Evolutionary conservation across 2,329 filamentous ascomycete genomes (phyloP), one percentile per base, ranked within the genome.

Genomic region (Aureobasidium namibiae): DNA sequence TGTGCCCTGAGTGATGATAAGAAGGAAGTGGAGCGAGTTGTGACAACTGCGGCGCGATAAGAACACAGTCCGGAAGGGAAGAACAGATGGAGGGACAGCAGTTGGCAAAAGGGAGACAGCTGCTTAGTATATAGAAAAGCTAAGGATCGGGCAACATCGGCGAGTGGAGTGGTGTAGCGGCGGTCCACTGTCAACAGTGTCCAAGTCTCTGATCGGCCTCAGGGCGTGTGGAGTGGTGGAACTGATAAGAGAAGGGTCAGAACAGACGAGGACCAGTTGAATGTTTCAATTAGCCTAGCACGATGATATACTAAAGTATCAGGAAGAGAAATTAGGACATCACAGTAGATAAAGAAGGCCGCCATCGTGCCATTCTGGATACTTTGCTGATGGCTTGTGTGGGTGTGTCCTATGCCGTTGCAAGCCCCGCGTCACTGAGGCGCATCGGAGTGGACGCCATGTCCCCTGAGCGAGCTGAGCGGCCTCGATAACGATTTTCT

Each of bases 341-440:
- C 38, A 45, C 52, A 6, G 31, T 24, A 57, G 54, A 57, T 57
- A 57, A 57, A 57, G 42, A 36, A 31, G 31, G n/a, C 29, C 39
- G 31, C 21, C 48, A 8, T 56, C 10, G 39, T 18, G 7, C 48
- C 42, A 29, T 56, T 48, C 33, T 57, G 33, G 54, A 54, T 23
- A 33, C 42, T 39, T 57, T 46, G 23, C 21, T 48, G 16, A 42
- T 42, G 54, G 34, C 14, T 45, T 45, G 53, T 38, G 54, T 46
- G 54, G 42, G 42, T 38, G 41, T 38, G 29, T 45, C n/a, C 18
- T 36, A 1, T 16, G 24, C 41, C 54, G 54, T 48, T 57, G 41
- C 29, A 45, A 54, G 31, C 52, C 52, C 52, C 52, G 52, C 52
- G 39, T 56, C 39, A 56, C 29, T 9, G 50, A 41, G 50, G 50